Percentiles rank a stretch among this genome's conserved stretches.
Evolutionary conservation across 257 asterid genomes (phyloP).

Genomic region (Solanum raphanifolium): DNA sequence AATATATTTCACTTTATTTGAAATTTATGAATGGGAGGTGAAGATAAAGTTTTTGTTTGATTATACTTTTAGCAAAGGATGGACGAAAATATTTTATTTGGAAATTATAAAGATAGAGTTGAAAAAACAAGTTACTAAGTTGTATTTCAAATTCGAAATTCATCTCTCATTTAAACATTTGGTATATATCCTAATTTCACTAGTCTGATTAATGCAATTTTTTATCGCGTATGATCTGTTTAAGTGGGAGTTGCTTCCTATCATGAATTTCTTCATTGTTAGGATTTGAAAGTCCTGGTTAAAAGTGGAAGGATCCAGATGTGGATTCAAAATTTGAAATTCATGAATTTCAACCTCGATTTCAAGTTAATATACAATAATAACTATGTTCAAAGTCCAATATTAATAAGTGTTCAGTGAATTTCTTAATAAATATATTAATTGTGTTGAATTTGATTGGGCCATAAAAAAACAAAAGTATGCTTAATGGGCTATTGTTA

Average conservation of each 20-base stretch:
- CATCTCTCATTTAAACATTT: neutral
- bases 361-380: neutral
- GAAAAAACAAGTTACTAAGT: neutral
- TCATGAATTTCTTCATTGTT: too few species aligned
- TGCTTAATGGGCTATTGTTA: neutral
- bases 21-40: neutral
- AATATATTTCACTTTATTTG: neutral
- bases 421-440: neutral
- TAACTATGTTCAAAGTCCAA: neutral
- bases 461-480: neutral
- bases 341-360: neutral
- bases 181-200: neutral
- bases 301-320: neutral
- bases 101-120: neutral
- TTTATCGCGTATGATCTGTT: neutral
- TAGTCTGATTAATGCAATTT: neutral
- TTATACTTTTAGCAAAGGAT: neutral
- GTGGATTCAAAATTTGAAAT: neutral
- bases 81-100: neutral
- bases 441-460: neutral
- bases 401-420: neutral
- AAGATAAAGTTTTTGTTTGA: neutral
- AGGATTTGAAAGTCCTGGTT: neutral
- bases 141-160: too few species aligned
- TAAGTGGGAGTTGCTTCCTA: neutral